Conservation (phyloP, 2,329 filamentous ascomycete genomes). For the Thyridium curvatum region DNA sequence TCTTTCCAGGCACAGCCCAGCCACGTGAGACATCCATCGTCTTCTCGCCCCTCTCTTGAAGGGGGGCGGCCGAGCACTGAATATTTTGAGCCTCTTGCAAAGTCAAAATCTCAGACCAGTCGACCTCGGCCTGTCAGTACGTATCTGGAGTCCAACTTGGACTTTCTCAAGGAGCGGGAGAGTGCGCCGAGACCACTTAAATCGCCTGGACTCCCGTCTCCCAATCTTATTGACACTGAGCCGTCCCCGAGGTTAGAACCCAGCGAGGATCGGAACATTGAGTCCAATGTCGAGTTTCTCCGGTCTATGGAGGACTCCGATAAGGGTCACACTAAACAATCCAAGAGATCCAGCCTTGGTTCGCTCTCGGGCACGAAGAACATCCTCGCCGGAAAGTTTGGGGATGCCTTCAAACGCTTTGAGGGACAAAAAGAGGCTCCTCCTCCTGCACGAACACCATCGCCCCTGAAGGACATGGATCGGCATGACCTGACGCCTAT, state of each 20-base stretch:
- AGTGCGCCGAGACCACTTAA: conserved; percentile 36
- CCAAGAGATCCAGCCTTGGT: conserved; percentile 69
- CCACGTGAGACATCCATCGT: conserved; percentile 36
- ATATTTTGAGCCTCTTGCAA: conserved; percentile 51
- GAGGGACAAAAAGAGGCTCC: conserved; percentile 47
- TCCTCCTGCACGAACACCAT: conserved; percentile 34
- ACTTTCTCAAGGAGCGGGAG: conserved; percentile 76
- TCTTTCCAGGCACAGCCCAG: conserved; percentile 25
- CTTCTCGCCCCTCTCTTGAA: conserved; percentile 65
- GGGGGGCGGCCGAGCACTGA: conserved; percentile 61
- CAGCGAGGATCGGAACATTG: conserved; percentile 58
- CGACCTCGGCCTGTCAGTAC: conserved; percentile 73
- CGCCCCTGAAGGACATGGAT: conserved; percentile 41
- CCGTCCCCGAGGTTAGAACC: conserved; percentile 36
- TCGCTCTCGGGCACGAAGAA: conserved; percentile 71
- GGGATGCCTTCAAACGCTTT: conserved; percentile 89
- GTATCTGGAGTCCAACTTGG: conserved; percentile 75
- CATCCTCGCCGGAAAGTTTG: conserved; percentile 81
- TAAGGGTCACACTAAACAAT: conserved; percentile 43
- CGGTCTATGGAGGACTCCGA: conserved; percentile 65
- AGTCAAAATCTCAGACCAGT: conserved; percentile 26
- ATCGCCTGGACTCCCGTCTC: conserved; percentile 26
- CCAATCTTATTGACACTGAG: conserved; percentile 26
- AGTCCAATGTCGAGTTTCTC: conserved; percentile 80
- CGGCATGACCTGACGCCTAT: conserved; percentile 60